Conservation (phyloP, 139 green algal genomes). For the Coccomyxa sp. region DNA sequence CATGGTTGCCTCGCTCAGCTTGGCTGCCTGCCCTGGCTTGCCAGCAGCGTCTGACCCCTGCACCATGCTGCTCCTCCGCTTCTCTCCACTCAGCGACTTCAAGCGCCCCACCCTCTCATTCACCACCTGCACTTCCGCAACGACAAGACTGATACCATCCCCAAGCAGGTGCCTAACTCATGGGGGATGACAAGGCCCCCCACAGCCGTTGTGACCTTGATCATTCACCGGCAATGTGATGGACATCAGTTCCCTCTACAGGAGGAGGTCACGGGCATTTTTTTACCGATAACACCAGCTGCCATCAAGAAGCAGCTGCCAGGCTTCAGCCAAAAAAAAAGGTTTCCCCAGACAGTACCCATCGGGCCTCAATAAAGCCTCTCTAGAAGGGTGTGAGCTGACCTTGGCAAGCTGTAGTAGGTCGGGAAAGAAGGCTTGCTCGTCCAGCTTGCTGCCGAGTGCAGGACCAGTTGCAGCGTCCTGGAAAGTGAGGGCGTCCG, state of each 20-base stretch:
- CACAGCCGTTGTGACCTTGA: too few species aligned
- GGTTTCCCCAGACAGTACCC: neutral
- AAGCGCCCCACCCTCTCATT: too few species aligned
- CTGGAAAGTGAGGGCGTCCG: neutral
- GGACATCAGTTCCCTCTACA: neutral
- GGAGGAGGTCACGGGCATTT: neutral
- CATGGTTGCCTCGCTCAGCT: too few species aligned
- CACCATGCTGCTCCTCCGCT: too few species aligned
- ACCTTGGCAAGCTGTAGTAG: constrained; percentile 40
- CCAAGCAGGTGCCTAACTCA: too few species aligned
- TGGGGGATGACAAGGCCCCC: too few species aligned
- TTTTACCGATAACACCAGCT: neutral
- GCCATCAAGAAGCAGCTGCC: neutral
- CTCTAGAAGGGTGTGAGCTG: neutral
- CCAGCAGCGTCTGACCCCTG: too few species aligned
- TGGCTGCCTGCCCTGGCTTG: too few species aligned
- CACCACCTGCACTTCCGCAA: too few species aligned
- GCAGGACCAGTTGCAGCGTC: neutral
- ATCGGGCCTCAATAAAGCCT: neutral
- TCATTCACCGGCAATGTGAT: neutral
- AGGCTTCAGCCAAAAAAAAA: neutral
- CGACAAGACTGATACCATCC: too few species aligned
- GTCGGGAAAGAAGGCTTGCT: constrained; percentile 61
- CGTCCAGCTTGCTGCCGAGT: constrained; percentile 12
- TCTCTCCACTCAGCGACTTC: too few species aligned